Percentiles rank a stretch among this genome's conserved stretches.
These are phyloP conservation scores for Capronia americana DNA, from an alignment of 2,329 filamentous ascomycete species.

Conservation along the genomic window DNA sequence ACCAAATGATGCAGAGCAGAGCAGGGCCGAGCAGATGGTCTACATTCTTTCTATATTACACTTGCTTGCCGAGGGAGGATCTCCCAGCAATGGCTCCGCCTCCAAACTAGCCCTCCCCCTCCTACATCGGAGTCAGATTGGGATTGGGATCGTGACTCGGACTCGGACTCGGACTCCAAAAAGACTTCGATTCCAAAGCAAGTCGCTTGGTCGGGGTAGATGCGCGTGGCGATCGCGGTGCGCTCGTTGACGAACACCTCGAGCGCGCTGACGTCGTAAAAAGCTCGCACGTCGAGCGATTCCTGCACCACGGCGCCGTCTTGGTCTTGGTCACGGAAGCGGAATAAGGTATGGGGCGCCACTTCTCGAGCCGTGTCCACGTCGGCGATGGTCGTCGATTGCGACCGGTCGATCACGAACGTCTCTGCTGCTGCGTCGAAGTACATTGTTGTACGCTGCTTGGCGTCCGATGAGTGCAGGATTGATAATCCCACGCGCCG, in stretches of 20 bases:
- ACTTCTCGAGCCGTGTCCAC: constrained; percentile 44
- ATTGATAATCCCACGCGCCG: constrained; percentile 33
- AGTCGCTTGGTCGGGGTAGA: constrained; percentile 42
- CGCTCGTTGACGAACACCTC: constrained; percentile 56
- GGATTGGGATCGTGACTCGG: neutral
- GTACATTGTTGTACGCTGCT: constrained; percentile 47
- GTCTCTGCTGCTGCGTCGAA: constrained; percentile 50
- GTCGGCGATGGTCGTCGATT: constrained; percentile 43
- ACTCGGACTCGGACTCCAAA: neutral
- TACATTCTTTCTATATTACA: neutral
- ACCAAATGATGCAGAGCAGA: too few species aligned
- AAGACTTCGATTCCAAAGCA: constrained; percentile 2
- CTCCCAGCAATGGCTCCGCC: neutral
- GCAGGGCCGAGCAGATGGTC: neutral
- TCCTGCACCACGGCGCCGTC: constrained; percentile 41
- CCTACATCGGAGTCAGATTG: neutral
- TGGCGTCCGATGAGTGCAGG: constrained; percentile 43
- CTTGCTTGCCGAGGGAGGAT: neutral
- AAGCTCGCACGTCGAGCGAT: constrained; percentile 48
- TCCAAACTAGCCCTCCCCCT: neutral
- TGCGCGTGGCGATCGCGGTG: constrained; percentile 50
- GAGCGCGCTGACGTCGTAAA: constrained; percentile 52
- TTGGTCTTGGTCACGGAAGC: constrained; percentile 8
- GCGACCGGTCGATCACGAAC: constrained; percentile 50
- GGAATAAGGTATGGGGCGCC: constrained; percentile 57